These are phyloP conservation scores for Oidiodendron maius DNA, from an alignment of 495 filamentous ascomycete species.

Conservation along the genomic window DNA sequence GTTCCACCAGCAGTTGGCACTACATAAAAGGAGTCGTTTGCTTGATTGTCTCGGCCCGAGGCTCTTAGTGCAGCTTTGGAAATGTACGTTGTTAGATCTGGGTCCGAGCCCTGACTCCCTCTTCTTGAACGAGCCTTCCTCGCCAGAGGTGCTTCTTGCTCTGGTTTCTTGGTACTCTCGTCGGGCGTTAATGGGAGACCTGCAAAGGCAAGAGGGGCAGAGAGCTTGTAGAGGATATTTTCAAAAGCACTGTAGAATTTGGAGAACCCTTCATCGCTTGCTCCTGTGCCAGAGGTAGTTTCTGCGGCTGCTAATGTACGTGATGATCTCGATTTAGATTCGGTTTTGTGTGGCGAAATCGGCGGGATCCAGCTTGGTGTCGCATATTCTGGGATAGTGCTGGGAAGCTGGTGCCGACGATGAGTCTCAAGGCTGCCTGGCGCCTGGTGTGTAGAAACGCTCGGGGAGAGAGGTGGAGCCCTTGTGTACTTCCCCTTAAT, in stretches of 20 bases:
- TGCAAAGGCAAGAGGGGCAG: slow-evolving; percentile 85
- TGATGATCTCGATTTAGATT: slow-evolving; percentile 10
- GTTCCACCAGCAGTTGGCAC: slow-evolving; percentile 88
- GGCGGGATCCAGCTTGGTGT: slow-evolving; percentile 40
- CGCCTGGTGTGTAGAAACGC: slow-evolving; percentile 66
- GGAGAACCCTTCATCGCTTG: slow-evolving; percentile 74
- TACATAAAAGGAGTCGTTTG: slow-evolving; percentile 86
- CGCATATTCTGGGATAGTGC: slow-evolving; percentile 28
- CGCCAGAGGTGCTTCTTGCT: slow-evolving; percentile 15
- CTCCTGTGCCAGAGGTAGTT: slow-evolving; percentile 19
- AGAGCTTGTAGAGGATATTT: slow-evolving; percentile 71
- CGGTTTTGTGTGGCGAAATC: slow-evolving; percentile 21
- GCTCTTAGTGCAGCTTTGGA: slow-evolving; percentile 75
- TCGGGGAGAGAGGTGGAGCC: slow-evolving; percentile 56
- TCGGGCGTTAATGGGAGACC: slow-evolving; percentile 72
- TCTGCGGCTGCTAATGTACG: slow-evolving; percentile 16
- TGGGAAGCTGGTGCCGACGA: slow-evolving; percentile 38
- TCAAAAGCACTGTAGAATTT: slow-evolving; percentile 88
- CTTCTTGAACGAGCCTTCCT: slow-evolving; percentile 28
- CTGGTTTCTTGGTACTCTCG: slow-evolving; percentile 27
- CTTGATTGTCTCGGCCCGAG: slow-evolving; percentile 33
- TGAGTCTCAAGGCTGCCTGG: slow-evolving; percentile 63
- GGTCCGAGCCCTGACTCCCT: slow-evolving; percentile 48
- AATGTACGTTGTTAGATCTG: slow-evolving; percentile 71
- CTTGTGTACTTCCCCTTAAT: slow-evolving; percentile 66